phyloP scores from a whole-genome alignment of 2,329 filamentous ascomycete genomes.

The Penicillium sclerotiorum region DNA sequence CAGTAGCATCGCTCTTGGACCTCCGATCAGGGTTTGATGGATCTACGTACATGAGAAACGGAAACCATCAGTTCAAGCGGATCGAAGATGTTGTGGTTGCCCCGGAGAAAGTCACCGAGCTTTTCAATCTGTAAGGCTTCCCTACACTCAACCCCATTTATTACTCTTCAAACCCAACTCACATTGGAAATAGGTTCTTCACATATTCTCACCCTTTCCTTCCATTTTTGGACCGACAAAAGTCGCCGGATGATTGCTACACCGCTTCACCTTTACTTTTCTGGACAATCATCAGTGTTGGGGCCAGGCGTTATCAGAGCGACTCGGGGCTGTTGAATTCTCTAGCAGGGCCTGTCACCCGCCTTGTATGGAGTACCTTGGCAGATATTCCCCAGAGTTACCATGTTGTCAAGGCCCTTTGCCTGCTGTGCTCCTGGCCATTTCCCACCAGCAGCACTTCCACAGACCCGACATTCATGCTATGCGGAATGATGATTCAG shows the following conservation, averaged over 20 bases:
- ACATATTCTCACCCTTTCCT: slow-evolving; percentile 66
- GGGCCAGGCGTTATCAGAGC: slow-evolving; percentile 60
- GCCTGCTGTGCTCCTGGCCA: slow-evolving; percentile 66
- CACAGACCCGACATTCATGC: slow-evolving; percentile 66
- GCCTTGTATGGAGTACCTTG: slow-evolving; percentile 64
- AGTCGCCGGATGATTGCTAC: slow-evolving; percentile 60
- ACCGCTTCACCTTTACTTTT: slow-evolving; percentile 65
- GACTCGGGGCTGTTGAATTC: slow-evolving; percentile 59
- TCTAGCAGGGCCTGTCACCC: slow-evolving; percentile 55
- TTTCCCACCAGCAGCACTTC: slow-evolving; percentile 65
- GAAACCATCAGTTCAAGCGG: slow-evolving; percentile 52
- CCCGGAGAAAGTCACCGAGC: slow-evolving; percentile 46
- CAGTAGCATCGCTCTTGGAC: slow-evolving; percentile 54
- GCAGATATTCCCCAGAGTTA: slow-evolving; percentile 65
- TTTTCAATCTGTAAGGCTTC: slow-evolving; percentile 47
- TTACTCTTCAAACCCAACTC: slow-evolving; percentile 28
- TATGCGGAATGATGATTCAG: slow-evolving; percentile 68
- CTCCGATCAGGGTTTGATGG: slow-evolving; percentile 51
- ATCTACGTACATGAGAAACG: slow-evolving; percentile 50
- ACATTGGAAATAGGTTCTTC: slow-evolving; percentile 64
- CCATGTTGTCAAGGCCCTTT: slow-evolving; percentile 66
- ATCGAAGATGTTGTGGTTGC: slow-evolving; percentile 54
- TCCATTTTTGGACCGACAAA: slow-evolving; percentile 61
- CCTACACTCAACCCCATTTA: background rate
- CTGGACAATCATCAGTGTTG: slow-evolving; percentile 67